Base-by-base conservation (phyloP, 371 early-diverging fungal genomes). In the Dipsacomyces acuminosporus region DNA sequence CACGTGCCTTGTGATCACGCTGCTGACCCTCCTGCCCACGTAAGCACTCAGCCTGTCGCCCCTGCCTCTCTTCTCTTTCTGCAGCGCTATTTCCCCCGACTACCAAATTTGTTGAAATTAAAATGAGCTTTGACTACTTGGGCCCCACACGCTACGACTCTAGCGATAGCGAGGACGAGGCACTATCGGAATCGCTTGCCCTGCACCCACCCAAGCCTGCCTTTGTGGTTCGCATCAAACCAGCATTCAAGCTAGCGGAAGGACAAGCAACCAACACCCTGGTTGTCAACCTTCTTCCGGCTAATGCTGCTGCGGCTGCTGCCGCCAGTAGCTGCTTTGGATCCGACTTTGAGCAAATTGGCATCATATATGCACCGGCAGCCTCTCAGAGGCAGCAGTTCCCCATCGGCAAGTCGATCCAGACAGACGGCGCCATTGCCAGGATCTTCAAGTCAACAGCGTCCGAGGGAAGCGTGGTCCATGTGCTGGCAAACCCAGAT, bases 81-180 rank as follows among this genome's bases (percentile, higher is more conserved):
- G n/a, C n/a, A n/a, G n/a, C n/a, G n/a, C n/a, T n/a, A n/a, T n/a
- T n/a, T n/a, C n/a, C n/a, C n/a, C n/a, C n/a, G n/a, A n/a, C n/a
- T n/a, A n/a, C n/a, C n/a, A 30, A 48, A 42, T 35, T 42, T 23
- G 17, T 18, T 41, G 40, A 48, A 21, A 36, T 20, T 13, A 22
- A 2, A 34, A 62, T 69, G 69, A 63, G 62, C 40, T 15, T 69
- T n/a, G 69, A 55, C 17, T 69, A 69, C 45, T 34, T 46, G 17
- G 63, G 55, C 15, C 69, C 63, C 2, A 49, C 53, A 7, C 59
- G 69, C 38, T 63, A 63, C 64, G 69, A 63, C 55, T 43, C 41
- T 59, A 62, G 58, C 53, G 63, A 59, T 45, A 69, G 69, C 64
- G 69, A 69, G 34, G 54, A 51, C 33, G 56, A 58, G 9, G 13